A percentile compares a stretch with the other conserved stretches of the same genome.
Conservation (phyloP, 2,329 filamentous ascomycete species). For the Fusarium piperis region DNA sequence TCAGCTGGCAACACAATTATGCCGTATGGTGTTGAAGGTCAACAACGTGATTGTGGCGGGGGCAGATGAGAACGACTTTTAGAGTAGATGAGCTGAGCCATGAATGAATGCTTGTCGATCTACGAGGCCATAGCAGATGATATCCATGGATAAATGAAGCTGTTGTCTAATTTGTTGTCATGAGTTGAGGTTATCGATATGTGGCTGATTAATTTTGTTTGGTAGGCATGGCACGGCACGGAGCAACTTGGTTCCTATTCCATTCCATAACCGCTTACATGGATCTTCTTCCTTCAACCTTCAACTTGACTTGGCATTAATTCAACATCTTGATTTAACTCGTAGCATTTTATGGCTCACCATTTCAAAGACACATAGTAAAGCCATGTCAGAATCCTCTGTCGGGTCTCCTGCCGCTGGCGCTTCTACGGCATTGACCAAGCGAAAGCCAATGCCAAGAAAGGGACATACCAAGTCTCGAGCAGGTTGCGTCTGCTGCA, state of each 20-base stretch:
- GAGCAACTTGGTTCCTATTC: conserved; percentile 6
- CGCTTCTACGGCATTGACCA: conserved; percentile 10
- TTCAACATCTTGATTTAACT: neutral
- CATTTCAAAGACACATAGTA: neutral
- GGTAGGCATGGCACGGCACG: conserved; percentile 2
- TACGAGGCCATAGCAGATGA: conserved; percentile 36
- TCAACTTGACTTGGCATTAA: neutral
- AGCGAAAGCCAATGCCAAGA: conserved; percentile 45
- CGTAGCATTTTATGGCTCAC: neutral
- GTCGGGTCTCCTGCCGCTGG: neutral
- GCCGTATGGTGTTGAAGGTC: conserved; percentile 96
- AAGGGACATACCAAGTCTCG: conserved; percentile 50
- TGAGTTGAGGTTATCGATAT: neutral
- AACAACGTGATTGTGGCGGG: conserved; percentile 97
- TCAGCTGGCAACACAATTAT: conserved; percentile 94
- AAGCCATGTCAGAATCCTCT: conserved; percentile 3
- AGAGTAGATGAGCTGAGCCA: conserved; percentile 49
- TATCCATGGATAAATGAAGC: conserved; percentile 28
- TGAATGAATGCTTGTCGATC: conserved; percentile 35
- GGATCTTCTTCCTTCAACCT: neutral
- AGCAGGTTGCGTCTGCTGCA: conserved; percentile 47
- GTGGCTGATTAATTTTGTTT: neutral
- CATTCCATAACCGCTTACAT: conserved; percentile 15
- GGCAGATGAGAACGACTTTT: conserved; percentile 87
- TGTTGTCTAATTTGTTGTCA: neutral